Conservation (phyloP, 2,329 filamentous ascomycete species). For the Pyricularia pennisetigena region DNA sequence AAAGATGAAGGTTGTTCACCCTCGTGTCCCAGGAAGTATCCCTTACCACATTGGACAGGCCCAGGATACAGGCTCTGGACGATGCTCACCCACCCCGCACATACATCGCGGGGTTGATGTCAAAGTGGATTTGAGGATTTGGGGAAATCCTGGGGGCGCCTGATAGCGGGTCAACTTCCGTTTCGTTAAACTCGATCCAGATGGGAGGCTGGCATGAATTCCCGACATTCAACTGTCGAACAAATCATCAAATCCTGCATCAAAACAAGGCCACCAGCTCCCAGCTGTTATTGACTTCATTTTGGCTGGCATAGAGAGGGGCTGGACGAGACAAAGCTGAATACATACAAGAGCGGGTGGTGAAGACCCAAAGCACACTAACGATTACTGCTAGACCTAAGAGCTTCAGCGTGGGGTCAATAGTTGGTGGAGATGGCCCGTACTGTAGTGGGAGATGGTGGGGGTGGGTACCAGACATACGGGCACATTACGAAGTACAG, state of each 20-base stretch:
- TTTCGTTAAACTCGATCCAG: background rate
- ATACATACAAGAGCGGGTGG: background rate
- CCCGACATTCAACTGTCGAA: background rate
- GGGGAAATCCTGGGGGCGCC: background rate
- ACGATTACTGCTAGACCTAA: too few relatives aligned
- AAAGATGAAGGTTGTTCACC: background rate
- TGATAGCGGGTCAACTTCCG: background rate
- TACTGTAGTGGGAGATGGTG: background rate
- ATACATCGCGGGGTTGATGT: background rate
- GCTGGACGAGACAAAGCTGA: background rate
- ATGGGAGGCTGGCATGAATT: background rate
- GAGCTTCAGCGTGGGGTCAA: background rate
- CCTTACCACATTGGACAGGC: background rate
- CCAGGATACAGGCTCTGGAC: background rate
- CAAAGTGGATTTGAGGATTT: background rate
- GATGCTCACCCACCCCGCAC: background rate
- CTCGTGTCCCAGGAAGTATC: background rate
- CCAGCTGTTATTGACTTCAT: background rate
- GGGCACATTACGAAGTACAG: background rate
- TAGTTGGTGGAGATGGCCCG: background rate
- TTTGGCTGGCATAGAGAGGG: background rate
- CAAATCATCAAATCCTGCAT: too few relatives aligned
- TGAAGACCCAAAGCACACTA: background rate
- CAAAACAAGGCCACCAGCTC: background rate
- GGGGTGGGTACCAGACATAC: background rate